Percentiles rank a stretch among this genome's conserved stretches.
Conservation (phyloP, 139 green algal species). For the Yamagishiella unicocca region DNA sequence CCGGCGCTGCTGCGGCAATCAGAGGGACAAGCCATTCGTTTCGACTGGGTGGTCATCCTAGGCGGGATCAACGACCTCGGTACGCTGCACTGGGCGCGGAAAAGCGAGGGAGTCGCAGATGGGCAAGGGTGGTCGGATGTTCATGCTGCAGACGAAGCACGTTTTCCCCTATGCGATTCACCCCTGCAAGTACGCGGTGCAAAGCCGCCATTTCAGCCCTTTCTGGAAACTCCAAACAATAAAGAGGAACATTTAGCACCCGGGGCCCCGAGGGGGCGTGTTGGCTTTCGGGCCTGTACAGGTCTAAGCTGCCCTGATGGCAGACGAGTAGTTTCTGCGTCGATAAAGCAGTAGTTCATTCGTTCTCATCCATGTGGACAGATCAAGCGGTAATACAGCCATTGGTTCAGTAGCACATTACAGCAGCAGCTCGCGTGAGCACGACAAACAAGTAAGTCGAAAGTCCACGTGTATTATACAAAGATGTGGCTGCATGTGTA, state of each 20-base stretch:
- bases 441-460: too few relatives aligned
- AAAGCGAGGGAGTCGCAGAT: not conserved
- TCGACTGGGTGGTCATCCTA: constrained; percentile 28
- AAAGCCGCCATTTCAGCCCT: not conserved
- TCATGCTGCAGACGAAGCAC: not conserved
- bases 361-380: too few relatives aligned
- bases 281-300: too few relatives aligned
- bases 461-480: too few relatives aligned
- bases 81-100: not conserved
- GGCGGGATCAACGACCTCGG: constrained; percentile 38
- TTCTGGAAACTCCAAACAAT: not conserved
- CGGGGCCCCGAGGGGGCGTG: too few relatives aligned
- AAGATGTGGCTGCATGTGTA: too few relatives aligned
- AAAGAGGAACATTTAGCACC: not conserved
- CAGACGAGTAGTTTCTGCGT: too few relatives aligned
- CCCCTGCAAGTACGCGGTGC: not conserved
- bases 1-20: not conserved
- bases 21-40: not conserved
- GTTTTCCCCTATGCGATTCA: not conserved
- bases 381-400: too few relatives aligned
- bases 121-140: not conserved
- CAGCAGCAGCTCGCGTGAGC: too few relatives aligned
- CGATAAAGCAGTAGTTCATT: too few relatives aligned
- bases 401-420: too few relatives aligned
- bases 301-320: too few relatives aligned